Evolutionary conservation across 441 rosid species (phyloP).

Genomic region (Brassica balearica): DNA sequence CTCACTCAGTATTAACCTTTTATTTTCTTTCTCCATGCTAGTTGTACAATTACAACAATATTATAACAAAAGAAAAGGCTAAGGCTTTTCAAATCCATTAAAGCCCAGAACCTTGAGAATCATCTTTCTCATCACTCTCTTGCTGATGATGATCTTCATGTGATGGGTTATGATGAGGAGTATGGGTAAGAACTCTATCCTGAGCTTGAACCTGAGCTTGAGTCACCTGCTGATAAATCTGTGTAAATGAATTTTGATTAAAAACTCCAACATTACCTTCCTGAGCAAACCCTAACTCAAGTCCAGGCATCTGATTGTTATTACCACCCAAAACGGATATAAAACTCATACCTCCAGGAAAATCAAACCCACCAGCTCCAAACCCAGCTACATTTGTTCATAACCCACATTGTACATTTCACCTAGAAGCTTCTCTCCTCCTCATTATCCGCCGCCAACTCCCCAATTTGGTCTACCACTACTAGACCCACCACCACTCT

Average conservation of each 20-base stretch:
- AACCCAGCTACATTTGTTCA: slow-evolving; percentile 78
- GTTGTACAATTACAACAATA: slow-evolving; percentile 52
- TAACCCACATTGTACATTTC: slow-evolving; percentile 59
- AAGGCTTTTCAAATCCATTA: slow-evolving; percentile 50
- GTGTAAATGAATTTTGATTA: not conserved
- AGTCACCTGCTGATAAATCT: too few species aligned
- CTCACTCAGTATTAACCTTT: slow-evolving; percentile 30
- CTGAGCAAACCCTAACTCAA: slow-evolving; percentile 93
- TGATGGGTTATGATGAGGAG: too few species aligned
- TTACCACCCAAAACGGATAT: slow-evolving; percentile 63
- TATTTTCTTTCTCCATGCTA: slow-evolving; percentile 44
- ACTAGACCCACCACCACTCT: slow-evolving; percentile 46
- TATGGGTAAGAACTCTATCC: too few species aligned
- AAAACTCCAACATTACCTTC: slow-evolving; percentile 47
- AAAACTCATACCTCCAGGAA: slow-evolving; percentile 79
- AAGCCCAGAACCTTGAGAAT: slow-evolving; percentile 84
- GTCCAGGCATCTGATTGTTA: slow-evolving; percentile 77
- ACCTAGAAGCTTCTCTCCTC: slow-evolving; percentile 58
- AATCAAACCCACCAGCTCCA: slow-evolving; percentile 63
- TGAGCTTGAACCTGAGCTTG: too few species aligned
- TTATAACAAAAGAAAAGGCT: slow-evolving; percentile 42
- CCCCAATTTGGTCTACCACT: slow-evolving; percentile 74
- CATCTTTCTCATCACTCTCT: slow-evolving; percentile 66
- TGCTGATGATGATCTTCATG: slow-evolving; percentile 35
- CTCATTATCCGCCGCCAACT: slow-evolving; percentile 39